Evolutionary conservation across 495 filamentous ascomycete genomes (phyloP), one percentile per base, ranked within the genome.

Genomic region (Letharia lupina): DNA sequence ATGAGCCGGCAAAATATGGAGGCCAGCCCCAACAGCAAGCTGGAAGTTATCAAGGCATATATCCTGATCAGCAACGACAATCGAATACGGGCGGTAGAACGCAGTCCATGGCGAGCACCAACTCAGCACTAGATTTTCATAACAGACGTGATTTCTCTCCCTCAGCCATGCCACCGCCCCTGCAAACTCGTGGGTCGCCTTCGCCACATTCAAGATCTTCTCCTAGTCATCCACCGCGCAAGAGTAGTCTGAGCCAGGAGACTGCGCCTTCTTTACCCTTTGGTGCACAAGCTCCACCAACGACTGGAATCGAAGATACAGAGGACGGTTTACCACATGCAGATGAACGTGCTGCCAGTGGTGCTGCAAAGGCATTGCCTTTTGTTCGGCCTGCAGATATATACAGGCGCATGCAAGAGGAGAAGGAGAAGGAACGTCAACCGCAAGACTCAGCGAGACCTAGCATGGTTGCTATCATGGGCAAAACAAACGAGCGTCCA

Each of bases 301-400:
- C 61, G 65, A 74, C 64, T 64, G 65, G 48, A 63, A 69, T 13
- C 56, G 66, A 50, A 45, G 66, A 64, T 50, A 20, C 18, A 39
- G 56, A 66, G 39, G 56, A 57, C 11, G 52, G 47, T n/a, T 18
- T 42, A 15, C n/a, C 57, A 41, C 37, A 39, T 23, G 33, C 47
- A 31, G 41, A 67, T 20, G 65, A 65, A 15, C 70, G 70, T 41
- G 61, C 66, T 20, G 37, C 48, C 42, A 70, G 68, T 64, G 60
- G 66, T 54, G 61, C 74, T 18, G 59, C 57, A 28, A 86, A 87
- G 68, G 70, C 83, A 6, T 73, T 83, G 2, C 83, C 88, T 3
- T 86, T 93, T 67, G 80, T 91, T 35, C 81, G 89, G 23, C 90
- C 91, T 15, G 86, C 86, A 31, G 90, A 96, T 68, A 89, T 93